Conservation (phyloP, 1,284 basidiomycete species). For the Ustilago vetiveriae region DNA sequence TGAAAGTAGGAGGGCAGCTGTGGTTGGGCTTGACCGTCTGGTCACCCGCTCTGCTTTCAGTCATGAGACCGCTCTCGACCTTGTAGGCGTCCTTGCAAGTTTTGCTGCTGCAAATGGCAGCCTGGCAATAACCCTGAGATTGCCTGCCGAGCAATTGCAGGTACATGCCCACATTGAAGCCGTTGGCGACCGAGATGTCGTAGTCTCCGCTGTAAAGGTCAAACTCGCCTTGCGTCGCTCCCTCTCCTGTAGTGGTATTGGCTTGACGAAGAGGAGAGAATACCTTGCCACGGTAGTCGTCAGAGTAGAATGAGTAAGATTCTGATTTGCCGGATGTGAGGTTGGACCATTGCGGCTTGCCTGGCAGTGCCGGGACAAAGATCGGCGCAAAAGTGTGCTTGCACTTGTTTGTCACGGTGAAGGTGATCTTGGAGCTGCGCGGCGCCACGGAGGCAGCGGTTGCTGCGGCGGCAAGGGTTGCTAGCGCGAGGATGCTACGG, state of each 20-base stretch:
- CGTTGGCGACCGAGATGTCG: slow-evolving; percentile 43
- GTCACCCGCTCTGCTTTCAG: slow-evolving; percentile 9
- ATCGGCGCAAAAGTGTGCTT: slow-evolving; percentile 43
- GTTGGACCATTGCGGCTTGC: slow-evolving; percentile 22
- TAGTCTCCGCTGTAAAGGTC: slow-evolving; percentile 29
- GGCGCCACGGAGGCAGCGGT: slow-evolving; percentile 13
- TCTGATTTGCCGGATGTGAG: slow-evolving; percentile 26
- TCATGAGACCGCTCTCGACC: slow-evolving; percentile 26
- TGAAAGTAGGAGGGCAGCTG: slow-evolving; percentile 37
- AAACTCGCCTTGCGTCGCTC: slow-evolving; percentile 42
- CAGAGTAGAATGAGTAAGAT: slow-evolving; percentile 35
- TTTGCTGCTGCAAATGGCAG: slow-evolving; percentile 23
- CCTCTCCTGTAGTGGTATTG: slow-evolving; percentile 24
- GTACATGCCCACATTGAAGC: slow-evolving; percentile 40
- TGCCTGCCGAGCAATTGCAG: slow-evolving; percentile 28
- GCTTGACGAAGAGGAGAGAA: slow-evolving; percentile 40
- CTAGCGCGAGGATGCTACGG: slow-evolving; percentile 18
- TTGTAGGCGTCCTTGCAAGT: slow-evolving; percentile 43
- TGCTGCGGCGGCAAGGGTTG: slow-evolving; percentile 16
- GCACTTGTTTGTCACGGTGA: slow-evolving; percentile 48
- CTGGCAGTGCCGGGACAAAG: slow-evolving; percentile 40
- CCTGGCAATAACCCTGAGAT: slow-evolving; percentile 27
- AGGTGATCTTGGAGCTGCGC: slow-evolving; percentile 42
- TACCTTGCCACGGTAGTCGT: slow-evolving; percentile 41
- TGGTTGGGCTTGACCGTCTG: slow-evolving; percentile 42